Percentiles rank a stretch among this genome's conserved stretches.
phyloP scores from a whole-genome alignment of 345 rosid genomes.

The Noccaea bulbosa region DNA sequence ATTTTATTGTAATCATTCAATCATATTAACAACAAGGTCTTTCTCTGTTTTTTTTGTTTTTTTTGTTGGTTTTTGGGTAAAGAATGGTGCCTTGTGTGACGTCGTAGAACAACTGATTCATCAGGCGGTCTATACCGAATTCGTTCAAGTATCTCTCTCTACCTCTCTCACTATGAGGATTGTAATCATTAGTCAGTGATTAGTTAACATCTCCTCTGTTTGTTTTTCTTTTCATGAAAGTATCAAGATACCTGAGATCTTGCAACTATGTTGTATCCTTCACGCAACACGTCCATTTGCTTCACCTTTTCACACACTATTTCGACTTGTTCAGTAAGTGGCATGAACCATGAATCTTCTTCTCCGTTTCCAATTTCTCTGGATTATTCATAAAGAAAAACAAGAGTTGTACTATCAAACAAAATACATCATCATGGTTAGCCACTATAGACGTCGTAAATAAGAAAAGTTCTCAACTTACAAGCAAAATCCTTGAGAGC shows the following conservation, averaged over 20 bases:
- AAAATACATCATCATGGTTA: constrained; percentile 4
- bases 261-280: constrained; percentile 84
- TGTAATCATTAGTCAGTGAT: neutral
- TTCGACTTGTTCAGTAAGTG: constrained; percentile 73
- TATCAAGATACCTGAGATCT: constrained; percentile 60
- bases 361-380: constrained; percentile 86
- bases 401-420: neutral
- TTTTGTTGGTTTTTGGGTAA: constrained; percentile 36
- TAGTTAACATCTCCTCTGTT: constrained; percentile 6
- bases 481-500: constrained; percentile 83
- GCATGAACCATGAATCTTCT: constrained; percentile 88
- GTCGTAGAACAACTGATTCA: constrained; percentile 65
- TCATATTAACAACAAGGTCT: neutral
- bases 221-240: neutral
- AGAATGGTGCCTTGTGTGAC: constrained; percentile 68
- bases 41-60: neutral
- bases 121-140: constrained; percentile 70
- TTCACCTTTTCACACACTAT: constrained; percentile 80
- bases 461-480: constrained; percentile 35
- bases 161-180: neutral
- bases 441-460: too few species aligned
- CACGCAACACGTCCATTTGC: constrained; percentile 66
- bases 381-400: constrained; percentile 19
- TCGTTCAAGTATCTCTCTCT: constrained; percentile 62
- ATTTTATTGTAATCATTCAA: neutral